Percentiles rank a stretch among this genome's conserved stretches.
Conservation (phyloP, 306 rosid species). For the Hylodesmum podocarpum region DNA sequence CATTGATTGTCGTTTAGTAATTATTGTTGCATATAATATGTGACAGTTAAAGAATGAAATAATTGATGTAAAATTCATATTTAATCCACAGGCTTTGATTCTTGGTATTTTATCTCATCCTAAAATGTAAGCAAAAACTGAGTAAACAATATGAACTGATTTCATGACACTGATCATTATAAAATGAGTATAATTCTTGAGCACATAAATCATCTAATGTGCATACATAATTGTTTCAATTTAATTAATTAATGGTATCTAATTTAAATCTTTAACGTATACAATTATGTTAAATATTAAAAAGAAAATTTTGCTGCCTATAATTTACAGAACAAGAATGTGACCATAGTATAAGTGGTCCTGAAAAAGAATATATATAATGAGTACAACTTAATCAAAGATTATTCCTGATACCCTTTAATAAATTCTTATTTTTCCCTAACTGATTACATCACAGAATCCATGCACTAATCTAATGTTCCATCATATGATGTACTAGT, state of each 20-base stretch:
- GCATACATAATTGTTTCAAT: too few species aligned
- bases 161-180: not conserved
- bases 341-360: too few species aligned
- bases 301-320: too few species aligned
- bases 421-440: not conserved
- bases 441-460: conserved; percentile 30
- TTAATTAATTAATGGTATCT: too few species aligned
- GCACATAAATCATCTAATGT: too few species aligned
- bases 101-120: not conserved
- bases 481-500: not conserved
- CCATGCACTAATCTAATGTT: conserved; percentile 19
- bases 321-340: too few species aligned
- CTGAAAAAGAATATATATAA: too few species aligned
- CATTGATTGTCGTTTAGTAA: conserved; percentile 37
- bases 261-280: too few species aligned
- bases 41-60: conserved; percentile 11
- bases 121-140: not conserved
- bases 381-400: not conserved
- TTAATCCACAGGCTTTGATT: conserved; percentile 6
- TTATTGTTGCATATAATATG: conserved; percentile 33
- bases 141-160: conserved; percentile 23
- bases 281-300: too few species aligned
- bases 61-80: conserved; percentile 8
- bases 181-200: not conserved
- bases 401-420: not conserved